phyloP scores from a whole-genome alignment of 345 rosid genomes.

The Euclidium syriacum region DNA sequence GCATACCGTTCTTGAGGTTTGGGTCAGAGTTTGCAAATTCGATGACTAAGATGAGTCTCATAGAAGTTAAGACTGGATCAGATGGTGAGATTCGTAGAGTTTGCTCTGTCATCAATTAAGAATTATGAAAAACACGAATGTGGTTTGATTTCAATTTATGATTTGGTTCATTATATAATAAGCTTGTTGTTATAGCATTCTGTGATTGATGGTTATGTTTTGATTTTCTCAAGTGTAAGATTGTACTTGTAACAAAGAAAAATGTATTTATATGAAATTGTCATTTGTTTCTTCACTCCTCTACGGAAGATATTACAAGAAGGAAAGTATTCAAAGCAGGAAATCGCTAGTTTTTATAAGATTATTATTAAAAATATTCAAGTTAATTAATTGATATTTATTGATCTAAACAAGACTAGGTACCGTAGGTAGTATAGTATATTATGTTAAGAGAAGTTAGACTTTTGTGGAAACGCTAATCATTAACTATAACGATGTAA shows the following conservation, averaged over 20 bases:
- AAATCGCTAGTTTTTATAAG: too few species aligned
- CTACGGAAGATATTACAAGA: neutral
- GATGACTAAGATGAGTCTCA: conserved; percentile 58
- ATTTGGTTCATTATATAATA: neutral
- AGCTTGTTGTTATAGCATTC: conserved; percentile 4
- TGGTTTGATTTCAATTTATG: conserved; percentile 2
- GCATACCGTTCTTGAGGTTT: conserved; percentile 28
- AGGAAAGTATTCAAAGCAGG: too few species aligned
- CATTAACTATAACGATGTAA: too few species aligned
- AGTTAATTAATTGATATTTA: too few species aligned
- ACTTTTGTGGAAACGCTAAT: too few species aligned
- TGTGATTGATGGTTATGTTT: conserved; percentile 1
- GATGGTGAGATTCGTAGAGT: conserved; percentile 44
- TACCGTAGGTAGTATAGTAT: too few species aligned
- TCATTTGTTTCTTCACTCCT: conserved; percentile 2
- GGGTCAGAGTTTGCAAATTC: conserved; percentile 41
- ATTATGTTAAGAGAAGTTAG: too few species aligned
- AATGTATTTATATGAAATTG: neutral
- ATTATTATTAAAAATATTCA: too few species aligned
- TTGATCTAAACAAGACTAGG: too few species aligned
- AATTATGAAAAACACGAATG: neutral
- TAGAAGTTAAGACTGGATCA: conserved; percentile 37
- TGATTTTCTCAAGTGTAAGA: conserved; percentile 2
- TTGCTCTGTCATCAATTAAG: conserved; percentile 39
- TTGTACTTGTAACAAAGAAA: conserved; percentile 20